Percentiles rank a stretch among this genome's conserved stretches.
Conservation (phyloP, 441 rosid species). For the Croton laevigatus region DNA sequence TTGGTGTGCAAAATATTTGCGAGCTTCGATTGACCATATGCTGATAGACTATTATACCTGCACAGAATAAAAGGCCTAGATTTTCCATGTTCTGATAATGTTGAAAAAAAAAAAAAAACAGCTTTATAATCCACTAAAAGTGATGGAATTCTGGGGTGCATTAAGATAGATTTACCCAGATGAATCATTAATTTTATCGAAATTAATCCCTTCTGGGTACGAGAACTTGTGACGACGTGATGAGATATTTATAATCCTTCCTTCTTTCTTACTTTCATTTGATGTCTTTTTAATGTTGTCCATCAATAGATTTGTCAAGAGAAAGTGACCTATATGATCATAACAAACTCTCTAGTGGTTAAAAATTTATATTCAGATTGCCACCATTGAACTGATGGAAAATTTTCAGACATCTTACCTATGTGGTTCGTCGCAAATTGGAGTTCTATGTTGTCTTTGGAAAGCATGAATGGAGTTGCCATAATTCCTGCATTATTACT, state of each 20-base stretch:
- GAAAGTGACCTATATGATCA: conserved; percentile 54
- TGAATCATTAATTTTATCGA: conserved; percentile 48
- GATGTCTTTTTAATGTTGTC: conserved; percentile 65
- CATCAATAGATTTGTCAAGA: conserved; percentile 54
- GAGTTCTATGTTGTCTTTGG: conserved; percentile 54
- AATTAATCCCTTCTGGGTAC: conserved; percentile 53
- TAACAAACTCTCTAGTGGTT: not conserved
- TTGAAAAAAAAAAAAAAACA: not conserved
- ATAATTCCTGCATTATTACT: conserved; percentile 75
- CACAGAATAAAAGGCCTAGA: not conserved
- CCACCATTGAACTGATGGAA: too few relatives aligned
- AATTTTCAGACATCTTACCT: conserved; percentile 30
- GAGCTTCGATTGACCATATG: conserved; percentile 66
- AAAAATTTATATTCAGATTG: too few relatives aligned
- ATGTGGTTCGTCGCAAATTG: conserved; percentile 71
- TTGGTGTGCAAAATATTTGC: conserved; percentile 64
- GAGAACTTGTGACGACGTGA: conserved; percentile 47
- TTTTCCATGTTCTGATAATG: not conserved
- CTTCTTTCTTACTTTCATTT: conserved; percentile 44
- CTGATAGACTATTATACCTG: conserved; percentile 43
- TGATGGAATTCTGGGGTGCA: not conserved
- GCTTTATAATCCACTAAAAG: too few relatives aligned
- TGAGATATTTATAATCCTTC: conserved; percentile 58
- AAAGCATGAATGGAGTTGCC: conserved; percentile 57
- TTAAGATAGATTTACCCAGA: conserved; percentile 34